Percentiles rank a stretch among this genome's conserved stretches.
These are phyloP conservation scores for Phytopythium vexans DNA, from an alignment of 352 stramenopile genomes.

Conservation along the genomic window DNA sequence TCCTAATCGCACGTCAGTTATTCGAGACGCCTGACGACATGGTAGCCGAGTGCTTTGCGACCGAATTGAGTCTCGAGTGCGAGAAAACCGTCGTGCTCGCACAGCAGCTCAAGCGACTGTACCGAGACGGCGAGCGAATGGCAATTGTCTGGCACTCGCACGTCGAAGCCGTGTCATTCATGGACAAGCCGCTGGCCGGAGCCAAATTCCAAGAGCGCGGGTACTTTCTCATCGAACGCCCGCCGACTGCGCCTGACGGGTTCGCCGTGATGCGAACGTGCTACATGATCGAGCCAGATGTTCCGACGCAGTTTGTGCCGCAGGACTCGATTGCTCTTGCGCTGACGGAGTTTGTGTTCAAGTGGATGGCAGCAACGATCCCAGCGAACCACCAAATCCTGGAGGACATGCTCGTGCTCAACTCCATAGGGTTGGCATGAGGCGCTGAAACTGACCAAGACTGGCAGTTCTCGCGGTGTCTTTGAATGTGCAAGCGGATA, in stretches of 20 bases:
- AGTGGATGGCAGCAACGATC: slow-evolving; percentile 11
- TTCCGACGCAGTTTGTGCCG: not conserved
- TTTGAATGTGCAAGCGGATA: no score
- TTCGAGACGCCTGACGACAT: no score
- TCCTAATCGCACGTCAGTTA: no score
- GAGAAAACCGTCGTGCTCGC: slow-evolving; percentile 9
- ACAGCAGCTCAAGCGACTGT: slow-evolving; percentile 36
- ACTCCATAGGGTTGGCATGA: no score
- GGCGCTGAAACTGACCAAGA: no score
- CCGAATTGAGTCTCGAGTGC: no score
- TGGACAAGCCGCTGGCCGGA: slow-evolving; percentile 11
- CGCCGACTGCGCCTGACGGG: slow-evolving; percentile 11
- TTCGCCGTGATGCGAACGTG: slow-evolving; percentile 29
- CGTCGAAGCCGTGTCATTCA: slow-evolving; percentile 37
- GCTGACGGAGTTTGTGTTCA: slow-evolving; percentile 8
- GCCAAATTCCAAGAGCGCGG: slow-evolving; percentile 18
- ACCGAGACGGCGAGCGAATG: slow-evolving; percentile 33
- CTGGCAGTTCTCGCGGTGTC: no score
- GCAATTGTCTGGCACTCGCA: slow-evolving; percentile 47
- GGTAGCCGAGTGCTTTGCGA: no score
- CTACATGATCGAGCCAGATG: slow-evolving; percentile 29
- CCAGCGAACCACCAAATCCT: slow-evolving; percentile 10
- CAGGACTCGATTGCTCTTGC: not conserved
- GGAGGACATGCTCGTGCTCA: slow-evolving; percentile 3
- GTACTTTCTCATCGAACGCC: slow-evolving; percentile 8